Conservation (phyloP, 1,139 yeast genomes). For the Blastobotrys petasosporus region DNA sequence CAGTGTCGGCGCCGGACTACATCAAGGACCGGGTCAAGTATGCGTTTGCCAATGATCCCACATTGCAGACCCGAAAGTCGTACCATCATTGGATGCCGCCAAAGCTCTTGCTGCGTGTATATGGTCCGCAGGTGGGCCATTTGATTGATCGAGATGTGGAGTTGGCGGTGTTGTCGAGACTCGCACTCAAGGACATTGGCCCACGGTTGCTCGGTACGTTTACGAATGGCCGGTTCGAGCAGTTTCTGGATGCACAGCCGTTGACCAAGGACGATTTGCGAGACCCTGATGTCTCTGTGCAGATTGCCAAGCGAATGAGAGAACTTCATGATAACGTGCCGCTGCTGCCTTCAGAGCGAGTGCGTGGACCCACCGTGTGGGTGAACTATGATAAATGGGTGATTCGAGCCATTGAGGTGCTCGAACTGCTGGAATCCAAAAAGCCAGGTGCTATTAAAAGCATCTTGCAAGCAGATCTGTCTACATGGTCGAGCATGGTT, state of each 20-base stretch:
- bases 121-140: constrained; percentile 85
- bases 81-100: constrained; percentile 37
- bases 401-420: constrained; percentile 43
- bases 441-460: constrained; percentile 18
- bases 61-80: constrained; percentile 13
- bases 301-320: constrained; percentile 94
- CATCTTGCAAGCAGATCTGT: constrained; percentile 42
- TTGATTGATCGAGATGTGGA: constrained; percentile 84
- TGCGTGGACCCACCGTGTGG: constrained; percentile 65
- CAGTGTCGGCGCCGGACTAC: constrained; percentile 41
- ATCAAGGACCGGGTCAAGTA: constrained; percentile 28
- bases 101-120: constrained; percentile 63
- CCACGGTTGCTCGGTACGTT: constrained; percentile 86
- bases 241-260: constrained; percentile 74
- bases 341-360: constrained; percentile 48
- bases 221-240: constrained; percentile 87
- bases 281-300: constrained; percentile 67
- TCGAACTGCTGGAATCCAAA: constrained; percentile 28
- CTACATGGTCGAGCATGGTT: constrained; percentile 44
- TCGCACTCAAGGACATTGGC: constrained; percentile 75
- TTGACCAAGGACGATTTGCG: constrained; percentile 67
- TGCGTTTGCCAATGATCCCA: constrained; percentile 15
- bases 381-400: constrained; percentile 67
- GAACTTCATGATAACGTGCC: constrained; percentile 80
- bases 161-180: constrained; percentile 61